Evolutionary conservation across 345 rosid species (phyloP).

Genomic region (Erysimum cheiranthoides): DNA sequence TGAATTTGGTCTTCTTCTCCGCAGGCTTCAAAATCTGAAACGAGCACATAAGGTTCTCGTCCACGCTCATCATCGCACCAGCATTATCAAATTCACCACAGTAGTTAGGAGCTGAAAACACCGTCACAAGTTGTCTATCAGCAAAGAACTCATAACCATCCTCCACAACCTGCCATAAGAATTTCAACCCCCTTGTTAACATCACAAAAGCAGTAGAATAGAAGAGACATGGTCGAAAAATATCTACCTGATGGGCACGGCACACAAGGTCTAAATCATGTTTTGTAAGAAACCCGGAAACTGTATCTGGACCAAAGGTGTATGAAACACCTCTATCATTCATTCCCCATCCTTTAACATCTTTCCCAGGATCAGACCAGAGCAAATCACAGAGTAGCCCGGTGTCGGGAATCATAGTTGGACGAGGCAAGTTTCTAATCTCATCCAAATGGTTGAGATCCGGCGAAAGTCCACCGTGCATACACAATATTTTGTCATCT

Average conservation of each 20-base stretch:
- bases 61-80: constrained; percentile 96
- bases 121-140: constrained; percentile 87
- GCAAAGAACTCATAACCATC: constrained; percentile 99
- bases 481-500: constrained; percentile 91
- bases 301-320: constrained; percentile 90
- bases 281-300: constrained; percentile 70
- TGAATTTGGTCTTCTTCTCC: constrained; percentile 73
- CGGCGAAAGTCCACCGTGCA: constrained; percentile 98
- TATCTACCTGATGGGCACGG: constrained; percentile 91
- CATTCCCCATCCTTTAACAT: constrained; percentile 94
- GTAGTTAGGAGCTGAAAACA: constrained; percentile 95
- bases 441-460: constrained; percentile 81
- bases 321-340: constrained; percentile 94
- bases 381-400: constrained; percentile 92
- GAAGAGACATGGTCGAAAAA: constrained; percentile 1
- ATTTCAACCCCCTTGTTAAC: constrained; percentile 2
- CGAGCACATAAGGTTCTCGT: constrained; percentile 88
- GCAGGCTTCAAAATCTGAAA: constrained; percentile 97
- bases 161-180: constrained; percentile 77
- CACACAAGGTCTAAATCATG: constrained; percentile 94
- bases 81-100: constrained; percentile 99
- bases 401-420: constrained; percentile 75
- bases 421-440: constrained; percentile 73
- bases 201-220: constrained; percentile 22
- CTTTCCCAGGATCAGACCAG: constrained; percentile 96